Evolutionary conservation across 768 basidiomycete species (phyloP).

Genomic region (Nidularia pulvinata): DNA sequence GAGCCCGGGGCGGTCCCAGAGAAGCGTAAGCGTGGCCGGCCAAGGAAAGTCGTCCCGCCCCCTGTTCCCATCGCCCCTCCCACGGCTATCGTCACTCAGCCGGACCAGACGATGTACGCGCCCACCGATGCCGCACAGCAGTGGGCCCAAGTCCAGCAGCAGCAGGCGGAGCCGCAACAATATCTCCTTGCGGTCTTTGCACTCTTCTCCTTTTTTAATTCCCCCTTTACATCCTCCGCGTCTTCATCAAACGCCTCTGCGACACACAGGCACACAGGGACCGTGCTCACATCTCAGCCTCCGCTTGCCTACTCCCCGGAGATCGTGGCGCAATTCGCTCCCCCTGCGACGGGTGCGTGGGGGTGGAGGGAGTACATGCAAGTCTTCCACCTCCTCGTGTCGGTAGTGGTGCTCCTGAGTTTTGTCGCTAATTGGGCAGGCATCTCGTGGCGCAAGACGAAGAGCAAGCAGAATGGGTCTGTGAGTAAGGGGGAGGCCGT

Average conservation of each 20-base stretch:
- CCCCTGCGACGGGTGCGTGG: slow-evolving; percentile 28
- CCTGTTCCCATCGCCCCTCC: slow-evolving; percentile 28
- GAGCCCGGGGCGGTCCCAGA: slow-evolving; percentile 45
- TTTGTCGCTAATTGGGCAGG: slow-evolving; percentile 38
- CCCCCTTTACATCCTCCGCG: slow-evolving; percentile 52
- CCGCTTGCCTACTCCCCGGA: slow-evolving; percentile 30
- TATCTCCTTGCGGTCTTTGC: slow-evolving; percentile 85
- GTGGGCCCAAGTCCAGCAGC: slow-evolving; percentile 9
- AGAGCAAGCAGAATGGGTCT: background rate
- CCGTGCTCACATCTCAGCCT: slow-evolving; percentile 43
- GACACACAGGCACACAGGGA: slow-evolving; percentile 55
- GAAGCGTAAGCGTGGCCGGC: slow-evolving; percentile 85
- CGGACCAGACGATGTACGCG: slow-evolving; percentile 10
- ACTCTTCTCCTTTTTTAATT: slow-evolving; percentile 86
- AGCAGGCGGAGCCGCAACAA: slow-evolving; percentile 40
- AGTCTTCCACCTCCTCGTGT: slow-evolving; percentile 64
- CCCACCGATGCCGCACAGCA: slow-evolving; percentile 4
- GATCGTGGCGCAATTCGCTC: slow-evolving; percentile 21
- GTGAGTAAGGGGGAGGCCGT: slow-evolving; percentile 5
- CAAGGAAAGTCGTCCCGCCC: slow-evolving; percentile 66
- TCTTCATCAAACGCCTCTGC: slow-evolving; percentile 20
- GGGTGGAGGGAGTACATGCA: slow-evolving; percentile 57
- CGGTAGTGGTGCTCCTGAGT: slow-evolving; percentile 59
- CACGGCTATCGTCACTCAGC: background rate
- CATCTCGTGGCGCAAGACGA: slow-evolving; percentile 12